Percentiles rank a stretch among this genome's conserved stretches.
Evolutionary conservation across 768 basidiomycete genomes (phyloP).

Genomic region (Psilocybe azurescens): DNA sequence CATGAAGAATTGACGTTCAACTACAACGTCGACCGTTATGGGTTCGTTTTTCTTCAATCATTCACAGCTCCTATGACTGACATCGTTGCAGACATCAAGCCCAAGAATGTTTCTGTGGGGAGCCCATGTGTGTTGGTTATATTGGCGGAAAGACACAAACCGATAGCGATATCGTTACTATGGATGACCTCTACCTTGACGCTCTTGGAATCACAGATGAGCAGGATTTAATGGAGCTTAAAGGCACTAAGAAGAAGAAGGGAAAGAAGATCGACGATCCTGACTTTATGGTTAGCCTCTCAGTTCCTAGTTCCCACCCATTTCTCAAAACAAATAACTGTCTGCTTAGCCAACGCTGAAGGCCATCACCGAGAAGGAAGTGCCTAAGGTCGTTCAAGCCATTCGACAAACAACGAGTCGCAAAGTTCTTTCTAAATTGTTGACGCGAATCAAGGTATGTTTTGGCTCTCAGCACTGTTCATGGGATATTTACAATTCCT

Average conservation of each 20-base stretch:
- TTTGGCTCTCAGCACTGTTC: constrained; percentile 6
- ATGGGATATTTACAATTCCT: background rate
- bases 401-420: constrained; percentile 87
- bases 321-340: constrained; percentile 7
- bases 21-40: constrained; percentile 99
- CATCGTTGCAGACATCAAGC: constrained; percentile 76
- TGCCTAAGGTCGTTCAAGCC: constrained; percentile 91
- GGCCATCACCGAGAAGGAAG: constrained; percentile 77
- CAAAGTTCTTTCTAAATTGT: constrained; percentile 80
- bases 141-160: constrained; percentile 99
- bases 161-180: constrained; percentile 91
- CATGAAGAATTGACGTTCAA: constrained; percentile 97
- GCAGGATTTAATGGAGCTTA: constrained; percentile 79
- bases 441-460: constrained; percentile 82
- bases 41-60: constrained; percentile 48
- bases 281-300: constrained; percentile 76
- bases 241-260: constrained; percentile 94
- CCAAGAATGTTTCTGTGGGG: constrained; percentile 94
- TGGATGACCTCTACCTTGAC: constrained; percentile 95
- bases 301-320: constrained; percentile 2
- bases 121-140: constrained; percentile 92
- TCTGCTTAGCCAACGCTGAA: constrained; percentile 71
- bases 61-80: background rate
- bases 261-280: constrained; percentile 90
- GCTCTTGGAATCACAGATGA: constrained; percentile 96